Conservation (phyloP, 1,139 yeast genomes). For the Sugiyamaella novakii region DNA sequence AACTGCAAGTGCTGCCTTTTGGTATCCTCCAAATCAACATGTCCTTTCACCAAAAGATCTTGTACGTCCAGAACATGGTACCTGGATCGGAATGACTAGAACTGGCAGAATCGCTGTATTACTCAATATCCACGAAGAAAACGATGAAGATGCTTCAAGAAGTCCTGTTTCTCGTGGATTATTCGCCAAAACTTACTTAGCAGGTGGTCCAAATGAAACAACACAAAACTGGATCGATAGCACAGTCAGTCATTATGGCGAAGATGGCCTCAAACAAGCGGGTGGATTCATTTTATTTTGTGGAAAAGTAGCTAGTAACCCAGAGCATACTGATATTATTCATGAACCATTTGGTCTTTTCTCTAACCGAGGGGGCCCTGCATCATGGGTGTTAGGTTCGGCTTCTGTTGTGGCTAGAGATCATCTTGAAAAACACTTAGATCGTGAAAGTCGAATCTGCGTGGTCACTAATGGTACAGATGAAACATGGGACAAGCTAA, state of each 20-base stretch:
- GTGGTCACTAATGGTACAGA: constrained; percentile 51
- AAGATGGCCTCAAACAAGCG: constrained; percentile 48
- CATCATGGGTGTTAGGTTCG: constrained; percentile 17
- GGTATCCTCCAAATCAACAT: constrained; percentile 45
- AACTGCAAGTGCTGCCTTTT: constrained; percentile 64
- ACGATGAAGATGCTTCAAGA: constrained; percentile 22
- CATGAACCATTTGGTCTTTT: constrained; percentile 45
- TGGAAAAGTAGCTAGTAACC: constrained; percentile 48
- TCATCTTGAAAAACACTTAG: constrained; percentile 62
- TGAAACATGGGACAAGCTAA: constrained; percentile 75
- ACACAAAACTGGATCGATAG: constrained; percentile 51
- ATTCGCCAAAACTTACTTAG: constrained; percentile 62
- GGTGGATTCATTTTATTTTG: constrained; percentile 87
- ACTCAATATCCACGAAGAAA: constrained; percentile 65
- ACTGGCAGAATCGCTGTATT: constrained; percentile 70
- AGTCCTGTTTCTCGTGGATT: constrained; percentile 70
- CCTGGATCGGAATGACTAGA: constrained; percentile 82
- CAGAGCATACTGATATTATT: constrained; percentile 43
- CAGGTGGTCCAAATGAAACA: constrained; percentile 38
- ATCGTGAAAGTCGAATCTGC: constrained; percentile 48
- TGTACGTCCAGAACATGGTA: constrained; percentile 75
- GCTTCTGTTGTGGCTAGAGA: constrained; percentile 59
- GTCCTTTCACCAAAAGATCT: constrained; percentile 75
- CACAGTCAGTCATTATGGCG: constrained; percentile 26
- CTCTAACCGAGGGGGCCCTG: constrained; percentile 34